Evolutionary conservation across 2,329 filamentous ascomycete species (phyloP), one percentile per base, ranked within the genome.

Genomic region (Penicillium nordicum): DNA sequence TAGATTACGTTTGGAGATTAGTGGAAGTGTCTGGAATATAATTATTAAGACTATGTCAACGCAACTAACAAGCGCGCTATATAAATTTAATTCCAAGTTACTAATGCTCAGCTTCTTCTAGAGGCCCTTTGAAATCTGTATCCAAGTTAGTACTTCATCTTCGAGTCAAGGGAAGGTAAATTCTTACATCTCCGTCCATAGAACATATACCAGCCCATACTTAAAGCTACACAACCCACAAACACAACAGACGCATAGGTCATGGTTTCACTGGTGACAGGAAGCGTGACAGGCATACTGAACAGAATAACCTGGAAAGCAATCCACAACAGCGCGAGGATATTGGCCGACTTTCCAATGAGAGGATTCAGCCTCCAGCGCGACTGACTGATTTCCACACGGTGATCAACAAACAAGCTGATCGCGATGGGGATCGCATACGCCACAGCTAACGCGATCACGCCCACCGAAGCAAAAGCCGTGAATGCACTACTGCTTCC

Each of bases 211-310:
- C 80, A 84, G 4, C 74, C 61, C 0, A 74, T 78, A 27, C 77
- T 78, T 18, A 83, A 79, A 40, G 73, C 73, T 52, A 77, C 77
- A 59, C 86, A 85, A 41, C 79, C 72, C 9, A 81, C 76, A 57
- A 86, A 80, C 2, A 86, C 83, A 1, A 84, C 83, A 36, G 76
- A 77, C 1, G 82, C 81, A 63, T 85, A 85, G 58, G 84, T 85
- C 71, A 82, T 83, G 45, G 78, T 79, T 1, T 73, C 78, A 1
- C 73, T 73, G 1, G 76, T 82, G 54, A 83, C 80, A 3, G 83
- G 82, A 45, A 82, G 70, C 25, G 79, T 78, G 12, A 76, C 79
- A 2, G 83, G 83, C 69, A 76, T 78, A 25, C 77, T 80, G 66
- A 84, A 85, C 4, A 85, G 64, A 3, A 83, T 73, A 27, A 81